Evolutionary conservation across 2,329 filamentous ascomycete genomes (phyloP), one percentile per base, ranked within the genome.

Genomic region (Aquanectria penicillioides): DNA sequence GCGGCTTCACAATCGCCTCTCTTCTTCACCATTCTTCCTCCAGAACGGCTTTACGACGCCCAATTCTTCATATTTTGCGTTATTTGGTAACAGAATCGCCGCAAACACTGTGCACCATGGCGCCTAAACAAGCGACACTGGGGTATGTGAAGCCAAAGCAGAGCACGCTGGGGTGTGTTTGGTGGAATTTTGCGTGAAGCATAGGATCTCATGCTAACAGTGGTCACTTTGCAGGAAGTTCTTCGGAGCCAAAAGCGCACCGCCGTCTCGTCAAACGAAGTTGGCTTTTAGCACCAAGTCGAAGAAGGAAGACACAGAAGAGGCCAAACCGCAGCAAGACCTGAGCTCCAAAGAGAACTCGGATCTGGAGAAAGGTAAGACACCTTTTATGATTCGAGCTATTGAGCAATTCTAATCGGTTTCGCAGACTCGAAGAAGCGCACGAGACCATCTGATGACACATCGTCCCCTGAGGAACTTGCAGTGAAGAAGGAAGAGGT

Each of bases 121-220:
- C 81, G 67, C 79, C 79, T 37, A 93, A 92, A 74, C 93, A 97
- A 79, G 88, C 91, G 70, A 97, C 91, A 61, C 80, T 97, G 75
- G 92, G 92, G 93, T 97, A 95, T 80, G 93, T 94, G 63, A 89
- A 86, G 77, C 80, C 88, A 70, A 83, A 83, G 64, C 91, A 94
- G 81, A 86, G 84, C 73, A 92, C 89, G 68, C 79, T 94, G 75
- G 86, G 89, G 91, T 93, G 75, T 65, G 86, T 77, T 80, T 57
- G 56, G 54, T 61, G 63, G 52, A 46, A 31, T 10, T 18, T 37
- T 17, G n/a, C 6, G n/a, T 23, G 23, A 37, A 5, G 25, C 3
- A 15, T 36, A 26, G 38, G 33, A 31, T 41, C 17, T 3, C n/a
- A 11, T 15, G 9, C 52, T 54, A 46, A 59, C 56, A 50, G 59